Evolutionary conservation across 1,284 basidiomycete species (phyloP).

Genomic region (Tausonia pullulans): DNA sequence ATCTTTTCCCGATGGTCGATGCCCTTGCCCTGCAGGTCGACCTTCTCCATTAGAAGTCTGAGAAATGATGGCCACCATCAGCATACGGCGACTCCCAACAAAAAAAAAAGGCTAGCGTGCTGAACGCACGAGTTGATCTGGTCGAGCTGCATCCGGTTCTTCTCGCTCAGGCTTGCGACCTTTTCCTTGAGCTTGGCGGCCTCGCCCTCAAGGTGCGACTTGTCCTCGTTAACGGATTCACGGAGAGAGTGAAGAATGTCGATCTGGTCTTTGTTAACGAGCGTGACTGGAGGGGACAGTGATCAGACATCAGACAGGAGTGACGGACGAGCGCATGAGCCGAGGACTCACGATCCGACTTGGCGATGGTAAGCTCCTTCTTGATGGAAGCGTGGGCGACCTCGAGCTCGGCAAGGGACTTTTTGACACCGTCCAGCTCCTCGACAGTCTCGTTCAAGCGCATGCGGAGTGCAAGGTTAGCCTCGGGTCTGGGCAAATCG

Average conservation of each 20-base stretch:
- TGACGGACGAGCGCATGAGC: not conserved
- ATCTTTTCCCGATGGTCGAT: slow-evolving; percentile 73
- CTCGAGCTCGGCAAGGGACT: slow-evolving; percentile 57
- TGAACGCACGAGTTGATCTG: slow-evolving; percentile 54
- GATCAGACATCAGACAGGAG: slow-evolving; percentile 2
- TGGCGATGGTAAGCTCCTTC: slow-evolving; percentile 67
- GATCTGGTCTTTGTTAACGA: slow-evolving; percentile 39
- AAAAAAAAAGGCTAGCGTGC: not conserved
- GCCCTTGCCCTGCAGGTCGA: slow-evolving; percentile 73
- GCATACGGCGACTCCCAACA: not conserved
- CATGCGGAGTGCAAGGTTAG: slow-evolving; percentile 73
- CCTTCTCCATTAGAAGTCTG: slow-evolving; percentile 72
- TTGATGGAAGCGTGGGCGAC: slow-evolving; percentile 30
- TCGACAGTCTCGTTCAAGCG: slow-evolving; percentile 78
- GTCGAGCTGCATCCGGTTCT: slow-evolving; percentile 82
- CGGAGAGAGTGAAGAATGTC: slow-evolving; percentile 48
- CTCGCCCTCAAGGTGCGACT: slow-evolving; percentile 58
- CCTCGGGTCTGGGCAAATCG: slow-evolving; percentile 51
- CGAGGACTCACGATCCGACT: slow-evolving; percentile 62
- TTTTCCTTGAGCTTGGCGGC: slow-evolving; percentile 53
- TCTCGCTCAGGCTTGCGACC: slow-evolving; percentile 62
- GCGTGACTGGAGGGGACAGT: slow-evolving; percentile 24
- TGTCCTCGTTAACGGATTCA: slow-evolving; percentile 80
- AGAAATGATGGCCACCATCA: slow-evolving; percentile 19
- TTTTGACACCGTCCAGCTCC: slow-evolving; percentile 60